Conservation (phyloP, 2,329 filamentous ascomycete genomes). For the Fusarium marasasianum region DNA sequence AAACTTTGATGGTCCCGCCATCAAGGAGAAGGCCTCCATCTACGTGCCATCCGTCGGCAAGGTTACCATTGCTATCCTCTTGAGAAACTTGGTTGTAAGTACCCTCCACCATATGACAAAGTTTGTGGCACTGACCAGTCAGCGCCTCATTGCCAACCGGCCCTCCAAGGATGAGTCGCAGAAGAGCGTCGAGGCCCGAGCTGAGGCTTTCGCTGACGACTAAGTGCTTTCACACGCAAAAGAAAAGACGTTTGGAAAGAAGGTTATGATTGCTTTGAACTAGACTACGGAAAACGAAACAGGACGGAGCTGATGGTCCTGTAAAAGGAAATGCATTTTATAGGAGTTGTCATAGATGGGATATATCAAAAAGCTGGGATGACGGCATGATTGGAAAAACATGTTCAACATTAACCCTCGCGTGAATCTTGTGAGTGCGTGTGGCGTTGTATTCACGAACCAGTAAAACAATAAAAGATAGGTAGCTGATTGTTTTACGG, state of each 20-base stretch:
- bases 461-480: not conserved
- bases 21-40: conserved; percentile 96
- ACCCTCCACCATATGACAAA: not conserved
- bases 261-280: conserved; percentile 16
- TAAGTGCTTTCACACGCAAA: conserved; percentile 25
- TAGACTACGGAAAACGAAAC: conserved; percentile 28
- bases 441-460: not conserved
- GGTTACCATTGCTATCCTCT: conserved; percentile 91
- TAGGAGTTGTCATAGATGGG: conserved; percentile 34
- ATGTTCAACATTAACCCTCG: not conserved
- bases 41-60: conserved; percentile 98
- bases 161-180: conserved; percentile 51
- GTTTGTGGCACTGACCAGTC: conserved; percentile 37
- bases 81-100: conserved; percentile 88
- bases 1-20: conserved; percentile 85
- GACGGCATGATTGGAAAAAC: not conserved
- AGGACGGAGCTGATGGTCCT: not conserved
- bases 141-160: conserved; percentile 64
- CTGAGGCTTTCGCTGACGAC: conserved; percentile 54
- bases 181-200: conserved; percentile 51
- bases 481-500: not conserved
- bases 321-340: conserved; percentile 28
- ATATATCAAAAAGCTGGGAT: conserved; percentile 27
- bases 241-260: not conserved
- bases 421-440: not conserved